A percentile compares a stretch with the other conserved stretches of the same genome.
These are phyloP conservation scores for Yamadazyma buinensis DNA, from an alignment of 1,139 yeast species.

Conservation along the genomic window DNA sequence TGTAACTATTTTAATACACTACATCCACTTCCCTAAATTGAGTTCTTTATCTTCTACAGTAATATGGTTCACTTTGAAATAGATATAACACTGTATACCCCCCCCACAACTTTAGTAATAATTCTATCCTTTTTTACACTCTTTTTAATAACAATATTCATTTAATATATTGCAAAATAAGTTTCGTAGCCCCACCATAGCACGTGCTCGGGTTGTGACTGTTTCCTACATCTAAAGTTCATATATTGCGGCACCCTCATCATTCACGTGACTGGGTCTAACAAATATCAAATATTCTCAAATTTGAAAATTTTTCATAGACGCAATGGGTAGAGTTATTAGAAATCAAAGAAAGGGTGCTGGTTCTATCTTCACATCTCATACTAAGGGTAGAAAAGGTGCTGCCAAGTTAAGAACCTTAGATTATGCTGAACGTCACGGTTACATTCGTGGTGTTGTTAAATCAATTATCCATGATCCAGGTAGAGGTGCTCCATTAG, in stretches of 20 bases:
- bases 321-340: slow-evolving; percentile 86
- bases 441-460: slow-evolving; percentile 98
- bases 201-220: background rate
- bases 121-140: no score
- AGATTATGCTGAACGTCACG: slow-evolving; percentile 99
- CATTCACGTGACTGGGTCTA: background rate
- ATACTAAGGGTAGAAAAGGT: slow-evolving; percentile 99
- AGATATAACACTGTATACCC: no score
- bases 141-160: no score
- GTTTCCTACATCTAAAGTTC: no score
- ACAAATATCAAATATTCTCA: no score
- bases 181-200: background rate
- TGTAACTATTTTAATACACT: no score
- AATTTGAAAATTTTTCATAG: slow-evolving; percentile 4
- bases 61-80: no score
- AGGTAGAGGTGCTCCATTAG: slow-evolving; percentile 99
- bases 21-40: no score
- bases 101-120: no score
- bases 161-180: no score
- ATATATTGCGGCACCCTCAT: background rate
- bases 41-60: no score
- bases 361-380: slow-evolving; percentile 99
- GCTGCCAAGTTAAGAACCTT: slow-evolving; percentile 99
- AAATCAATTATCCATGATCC: slow-evolving; percentile 99
- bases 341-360: slow-evolving; percentile 99